Evolutionary conservation across 2,329 filamentous ascomycete genomes (phyloP).

Genomic region (Alternaria atra): DNA sequence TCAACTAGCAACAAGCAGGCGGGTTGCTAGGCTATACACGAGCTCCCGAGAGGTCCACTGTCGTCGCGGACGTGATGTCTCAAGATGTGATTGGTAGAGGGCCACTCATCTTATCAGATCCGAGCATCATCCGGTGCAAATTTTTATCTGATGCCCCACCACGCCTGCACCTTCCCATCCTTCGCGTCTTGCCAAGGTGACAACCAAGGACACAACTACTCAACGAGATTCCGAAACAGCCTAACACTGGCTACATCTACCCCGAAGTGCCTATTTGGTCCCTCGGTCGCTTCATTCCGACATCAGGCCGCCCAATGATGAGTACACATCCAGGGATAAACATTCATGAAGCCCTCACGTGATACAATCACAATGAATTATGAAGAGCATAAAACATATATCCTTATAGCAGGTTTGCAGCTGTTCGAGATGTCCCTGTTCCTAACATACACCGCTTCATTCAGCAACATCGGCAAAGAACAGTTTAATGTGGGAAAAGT

Average conservation of each 20-base stretch:
- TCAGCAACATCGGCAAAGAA: neutral
- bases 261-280: neutral
- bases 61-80: neutral
- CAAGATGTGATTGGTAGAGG: conserved; percentile 8
- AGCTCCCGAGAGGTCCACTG: conserved; percentile 11
- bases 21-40: neutral
- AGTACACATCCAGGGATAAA: neutral
- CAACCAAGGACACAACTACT: neutral
- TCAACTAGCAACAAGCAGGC: conserved; percentile 10
- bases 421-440: neutral
- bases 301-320: neutral
- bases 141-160: conserved; percentile 22
- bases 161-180: neutral
- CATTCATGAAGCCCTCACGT: neutral
- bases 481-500: neutral
- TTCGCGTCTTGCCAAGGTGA: neutral
- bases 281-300: neutral
- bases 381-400: neutral
- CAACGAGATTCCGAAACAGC: neutral
- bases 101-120: conserved; percentile 13
- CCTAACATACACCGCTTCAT: neutral
- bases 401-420: too few species aligned
- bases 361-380: neutral
- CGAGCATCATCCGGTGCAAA: conserved; percentile 16
- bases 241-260: neutral